These are phyloP conservation scores for Amylostereum areolatum DNA, from an alignment of 1,284 basidiomycete genomes.

Conservation along the genomic window DNA sequence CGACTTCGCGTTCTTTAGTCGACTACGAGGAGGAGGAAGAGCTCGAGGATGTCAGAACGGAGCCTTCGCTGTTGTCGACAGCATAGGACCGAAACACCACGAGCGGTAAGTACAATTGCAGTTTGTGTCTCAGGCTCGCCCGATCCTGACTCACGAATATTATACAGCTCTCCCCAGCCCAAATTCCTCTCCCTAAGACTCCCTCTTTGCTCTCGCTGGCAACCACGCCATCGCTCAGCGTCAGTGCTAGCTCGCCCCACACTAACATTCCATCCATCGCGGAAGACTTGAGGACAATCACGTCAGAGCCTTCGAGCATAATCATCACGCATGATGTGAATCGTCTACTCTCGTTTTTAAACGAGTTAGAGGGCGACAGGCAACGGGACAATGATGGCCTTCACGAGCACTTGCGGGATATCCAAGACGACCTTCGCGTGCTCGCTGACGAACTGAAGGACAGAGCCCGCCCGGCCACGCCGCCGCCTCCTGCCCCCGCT, in stretches of 20 bases:
- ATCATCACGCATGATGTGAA: conserved; percentile 62
- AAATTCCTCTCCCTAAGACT: conserved; percentile 31
- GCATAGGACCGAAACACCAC: conserved; percentile 18
- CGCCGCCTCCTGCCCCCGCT: neutral
- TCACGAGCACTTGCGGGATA: conserved; percentile 50
- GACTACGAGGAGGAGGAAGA: conserved; percentile 17
- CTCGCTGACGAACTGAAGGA: conserved; percentile 40
- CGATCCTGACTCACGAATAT: conserved; percentile 6
- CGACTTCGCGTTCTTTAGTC: conserved; percentile 27
- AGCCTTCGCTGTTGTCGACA: conserved; percentile 51
- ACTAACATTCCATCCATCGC: conserved; percentile 52
- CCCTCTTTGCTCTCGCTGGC: conserved; percentile 26
- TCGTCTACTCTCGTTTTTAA: conserved; percentile 57
- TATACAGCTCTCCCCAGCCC: conserved; percentile 23
- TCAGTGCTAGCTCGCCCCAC: conserved; percentile 62
- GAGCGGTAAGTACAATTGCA: conserved; percentile 28
- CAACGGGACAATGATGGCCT: conserved; percentile 58
- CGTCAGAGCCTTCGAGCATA: conserved; percentile 32
- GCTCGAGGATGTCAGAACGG: conserved; percentile 36
- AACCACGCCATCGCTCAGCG: conserved; percentile 37
- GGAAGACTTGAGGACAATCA: conserved; percentile 46
- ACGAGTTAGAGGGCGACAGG: conserved; percentile 49
- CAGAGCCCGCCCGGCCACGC: conserved; percentile 8
- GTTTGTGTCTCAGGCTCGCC: neutral
- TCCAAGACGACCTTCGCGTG: conserved; percentile 57